Base-by-base conservation (phyloP, 495 filamentous ascomycete species). In the Xylaria intraflava region DNA sequence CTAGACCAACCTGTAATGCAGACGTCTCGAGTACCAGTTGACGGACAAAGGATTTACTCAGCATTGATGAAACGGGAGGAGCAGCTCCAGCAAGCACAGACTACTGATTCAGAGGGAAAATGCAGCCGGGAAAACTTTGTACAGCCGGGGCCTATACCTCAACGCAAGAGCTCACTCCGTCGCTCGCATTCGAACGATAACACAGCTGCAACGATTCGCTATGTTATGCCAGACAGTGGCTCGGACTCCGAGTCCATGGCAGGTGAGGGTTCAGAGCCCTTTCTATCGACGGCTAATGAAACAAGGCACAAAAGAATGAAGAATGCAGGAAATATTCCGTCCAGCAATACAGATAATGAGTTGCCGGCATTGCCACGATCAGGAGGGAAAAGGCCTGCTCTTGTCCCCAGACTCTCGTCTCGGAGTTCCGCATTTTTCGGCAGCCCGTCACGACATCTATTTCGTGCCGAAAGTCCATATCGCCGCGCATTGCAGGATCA, bases 31-130 rank as follows among this genome's bases (percentile, higher is more conserved):
- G 48, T 43, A 3, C 46, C 70, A 1, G 71, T 86, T 22, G 77
- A 88, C 54, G 83, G 81, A 46, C 78, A 85, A 22, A 78, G 85
- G 26, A 70, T 91, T 29, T 90, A 87, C 59, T 83, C 84, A 2
- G 88, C 87, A 0, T 69, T 91, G 56, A 83, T 89, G 77, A 72
- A 76, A 27, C 69, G 73, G 16, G 67, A 60, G 3, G 65, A 46
- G 50, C 68, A 53, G 49, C 55, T 20, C 39, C 59, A 1, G 27
- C 63, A 43, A 61, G 65, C 36, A 23, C 50, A 62, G 6, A 70
- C 65, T 7, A 53, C 62, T 8, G 50, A 65, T 41, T 55, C 65
- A 1, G 65, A 65, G 10, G 60, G 56, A 48, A 67, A 71, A 57
- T 62, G 11, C 1, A 60, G 49, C 20, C 30, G 27, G 16, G 52